phyloP scores from a whole-genome alignment of 176 grass and related monocot genomes.

The Guadua angustifolia region DNA sequence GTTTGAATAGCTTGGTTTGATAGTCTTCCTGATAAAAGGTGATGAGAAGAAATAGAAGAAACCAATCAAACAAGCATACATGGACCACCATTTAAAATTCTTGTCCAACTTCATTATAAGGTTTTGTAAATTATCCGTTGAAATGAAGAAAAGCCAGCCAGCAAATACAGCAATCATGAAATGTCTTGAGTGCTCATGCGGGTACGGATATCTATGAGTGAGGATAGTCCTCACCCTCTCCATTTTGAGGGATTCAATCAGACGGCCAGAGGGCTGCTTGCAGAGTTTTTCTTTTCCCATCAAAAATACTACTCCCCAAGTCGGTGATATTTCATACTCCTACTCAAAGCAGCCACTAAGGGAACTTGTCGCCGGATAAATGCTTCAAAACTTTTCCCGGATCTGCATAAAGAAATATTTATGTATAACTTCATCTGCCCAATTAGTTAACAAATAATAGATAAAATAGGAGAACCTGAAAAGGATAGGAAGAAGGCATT shows the following conservation, averaged over 20 bases:
- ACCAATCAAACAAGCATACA: slow-evolving; percentile 94
- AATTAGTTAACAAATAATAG: background rate
- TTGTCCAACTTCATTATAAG: slow-evolving; percentile 96
- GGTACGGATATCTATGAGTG: slow-evolving; percentile 80
- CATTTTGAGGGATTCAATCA: slow-evolving; percentile 88
- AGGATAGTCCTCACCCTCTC: slow-evolving; percentile 86
- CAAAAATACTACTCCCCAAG: slow-evolving; percentile 23
- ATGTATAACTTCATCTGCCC: background rate
- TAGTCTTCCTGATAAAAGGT: slow-evolving; percentile 93
- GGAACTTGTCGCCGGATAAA: background rate
- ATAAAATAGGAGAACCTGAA: background rate
- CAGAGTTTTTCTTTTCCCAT: slow-evolving; percentile 52
- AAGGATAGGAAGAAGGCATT: background rate
- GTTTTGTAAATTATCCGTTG: slow-evolving; percentile 85
- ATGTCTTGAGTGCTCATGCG: slow-evolving; percentile 88
- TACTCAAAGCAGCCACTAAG: background rate
- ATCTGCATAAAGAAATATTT: slow-evolving; percentile 42
- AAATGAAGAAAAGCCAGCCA: slow-evolving; percentile 91
- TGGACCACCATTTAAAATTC: slow-evolving; percentile 99
- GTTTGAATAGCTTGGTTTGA: slow-evolving; percentile 96
- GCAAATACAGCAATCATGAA: slow-evolving; percentile 79
- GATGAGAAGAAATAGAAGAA: slow-evolving; percentile 99
- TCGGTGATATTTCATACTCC: slow-evolving; percentile 39
- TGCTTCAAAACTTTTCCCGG: slow-evolving; percentile 6
- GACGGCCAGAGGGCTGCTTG: slow-evolving; percentile 67